Base-by-base conservation (phyloP, 257 asterid species). In the Lycium ferocissimum region DNA sequence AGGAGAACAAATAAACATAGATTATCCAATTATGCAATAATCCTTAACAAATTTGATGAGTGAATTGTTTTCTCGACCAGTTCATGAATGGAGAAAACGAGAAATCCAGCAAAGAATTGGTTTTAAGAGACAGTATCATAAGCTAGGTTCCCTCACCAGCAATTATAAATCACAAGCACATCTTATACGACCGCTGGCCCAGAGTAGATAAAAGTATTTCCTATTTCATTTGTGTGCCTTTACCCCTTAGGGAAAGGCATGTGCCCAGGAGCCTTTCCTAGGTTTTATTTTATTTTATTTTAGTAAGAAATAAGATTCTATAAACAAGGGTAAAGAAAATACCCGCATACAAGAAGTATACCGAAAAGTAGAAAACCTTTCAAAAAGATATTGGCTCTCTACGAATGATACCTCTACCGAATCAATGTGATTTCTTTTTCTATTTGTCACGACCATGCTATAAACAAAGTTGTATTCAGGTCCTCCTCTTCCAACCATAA, bases 41-140 rank as follows among this genome's bases (percentile, higher is more conserved):
- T 76, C 65, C 82, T 53, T 26, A 53, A 76, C 1, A 3, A 76
- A 76, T 53, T 76, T 26, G 14, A 76, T 76, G 20, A 22, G 63
- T 76, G 63, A 76, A 76, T 51, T 26, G 12, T 49, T 76, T 26
- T 26, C 82, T 76, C 8, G 3, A 76, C 65, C 65, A 76, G 47
- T 4, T 76, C 26, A 51, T 15, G 65, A 76, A 76, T 15, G 63
- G 63, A 76, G 26, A 76, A 62, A 54, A 53, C 9, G 4, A 76
- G 26, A 76, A 75, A 61, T 76, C n/a, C 63, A 51, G 35, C 65
- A 76, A 35, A 76, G 43, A 76, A 76, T 26, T 51, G 82, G 65
- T 75, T 47, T 51, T 47, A 49, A 14, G 82, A 76, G 63, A 51
- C 63, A 76, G 6, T 22, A 51, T 51, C 82, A 76, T 51, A 76